phyloP scores from a whole-genome alignment of 345 rosid genomes.

The Eucalyptus camaldulensis region DNA sequence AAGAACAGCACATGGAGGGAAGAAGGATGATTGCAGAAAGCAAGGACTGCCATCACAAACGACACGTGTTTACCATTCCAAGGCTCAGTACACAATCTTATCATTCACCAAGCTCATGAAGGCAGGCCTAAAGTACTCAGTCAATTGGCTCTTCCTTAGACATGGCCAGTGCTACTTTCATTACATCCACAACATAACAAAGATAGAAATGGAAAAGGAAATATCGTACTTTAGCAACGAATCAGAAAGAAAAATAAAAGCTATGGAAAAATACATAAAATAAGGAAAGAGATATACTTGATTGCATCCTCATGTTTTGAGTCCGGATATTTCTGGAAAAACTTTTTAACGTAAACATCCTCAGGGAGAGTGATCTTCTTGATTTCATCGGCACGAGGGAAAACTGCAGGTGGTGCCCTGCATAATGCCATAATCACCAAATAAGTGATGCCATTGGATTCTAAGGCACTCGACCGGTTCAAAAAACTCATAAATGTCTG shows the following conservation, averaged over 20 bases:
- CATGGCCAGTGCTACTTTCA: not conserved
- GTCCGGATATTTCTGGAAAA: conserved; percentile 47
- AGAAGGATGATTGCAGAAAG: not conserved
- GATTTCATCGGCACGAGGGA: conserved; percentile 60
- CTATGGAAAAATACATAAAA: not conserved
- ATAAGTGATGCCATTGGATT: not conserved
- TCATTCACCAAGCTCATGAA: not conserved
- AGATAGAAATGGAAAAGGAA: not conserved
- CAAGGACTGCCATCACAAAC: not conserved
- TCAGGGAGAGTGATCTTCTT: conserved; percentile 69
- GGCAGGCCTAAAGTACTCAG: not conserved
- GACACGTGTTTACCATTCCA: not conserved
- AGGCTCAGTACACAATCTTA: not conserved
- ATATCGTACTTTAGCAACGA: not conserved
- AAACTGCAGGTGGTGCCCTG: conserved; percentile 78
- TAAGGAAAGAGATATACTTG: conserved; percentile 29
- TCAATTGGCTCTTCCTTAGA: not conserved
- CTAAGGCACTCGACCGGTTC: not conserved
- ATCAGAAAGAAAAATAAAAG: not conserved
- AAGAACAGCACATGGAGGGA: not conserved
- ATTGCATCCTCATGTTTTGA: conserved; percentile 43
- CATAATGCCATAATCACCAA: not conserved
- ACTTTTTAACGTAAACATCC: conserved; percentile 59
- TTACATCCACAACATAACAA: not conserved
- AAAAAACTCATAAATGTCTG: not conserved